Conservation (phyloP, 331 rosid species). For the Quercus phellos region DNA sequence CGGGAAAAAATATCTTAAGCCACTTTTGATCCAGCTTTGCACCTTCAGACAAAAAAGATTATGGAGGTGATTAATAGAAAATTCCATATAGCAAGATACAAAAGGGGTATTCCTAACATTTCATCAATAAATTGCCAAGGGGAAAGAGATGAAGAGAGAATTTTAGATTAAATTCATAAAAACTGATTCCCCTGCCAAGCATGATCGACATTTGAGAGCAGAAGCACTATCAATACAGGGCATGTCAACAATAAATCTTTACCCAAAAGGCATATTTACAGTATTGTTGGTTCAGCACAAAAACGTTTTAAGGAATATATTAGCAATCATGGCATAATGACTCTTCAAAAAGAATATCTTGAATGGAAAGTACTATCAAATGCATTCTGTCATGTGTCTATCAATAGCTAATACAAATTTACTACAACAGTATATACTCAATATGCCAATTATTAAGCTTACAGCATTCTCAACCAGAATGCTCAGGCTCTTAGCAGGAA, state of each 20-base stretch:
- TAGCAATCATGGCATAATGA: neutral
- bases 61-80: slow-evolving; percentile 1
- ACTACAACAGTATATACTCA: no score
- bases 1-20: slow-evolving; percentile 72
- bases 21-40: slow-evolving; percentile 87
- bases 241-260: neutral
- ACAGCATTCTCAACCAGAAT: no score
- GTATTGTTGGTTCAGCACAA: neutral
- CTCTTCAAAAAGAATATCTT: no score
- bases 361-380: no score
- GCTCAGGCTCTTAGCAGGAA: no score
- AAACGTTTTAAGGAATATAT: neutral
- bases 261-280: neutral
- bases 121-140: no score
- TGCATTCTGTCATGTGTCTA: no score
- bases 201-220: neutral
- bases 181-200: neutral
- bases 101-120: no score
- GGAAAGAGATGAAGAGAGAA: no score
- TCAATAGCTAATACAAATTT: no score
- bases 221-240: neutral
- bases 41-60: slow-evolving; percentile 41
- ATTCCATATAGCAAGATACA: no score
- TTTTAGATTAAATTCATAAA: neutral
- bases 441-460: no score